These are phyloP conservation scores for Teratosphaeria destructans DNA, from an alignment of 2,329 filamentous ascomycete species.

Conservation along the genomic window DNA sequence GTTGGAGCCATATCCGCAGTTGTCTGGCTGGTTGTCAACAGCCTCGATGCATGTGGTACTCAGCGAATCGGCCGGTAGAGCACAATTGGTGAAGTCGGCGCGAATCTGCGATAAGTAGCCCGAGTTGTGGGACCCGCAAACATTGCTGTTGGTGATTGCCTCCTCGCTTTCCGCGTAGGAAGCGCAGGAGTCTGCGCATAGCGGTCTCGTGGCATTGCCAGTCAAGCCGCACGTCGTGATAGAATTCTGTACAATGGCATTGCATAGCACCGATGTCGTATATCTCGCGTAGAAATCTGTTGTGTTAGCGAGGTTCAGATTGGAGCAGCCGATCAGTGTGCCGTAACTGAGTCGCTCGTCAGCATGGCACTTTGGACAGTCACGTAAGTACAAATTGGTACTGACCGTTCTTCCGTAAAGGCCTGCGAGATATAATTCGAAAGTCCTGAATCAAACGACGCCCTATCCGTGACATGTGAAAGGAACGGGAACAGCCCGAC, in stretches of 20 bases:
- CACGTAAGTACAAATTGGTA: background rate
- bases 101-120: constrained; percentile 67
- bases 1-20: constrained; percentile 75
- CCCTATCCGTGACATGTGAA: constrained; percentile 62
- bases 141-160: constrained; percentile 63
- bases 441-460: constrained; percentile 69
- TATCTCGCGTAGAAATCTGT: constrained; percentile 83
- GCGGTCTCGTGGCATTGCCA: constrained; percentile 53
- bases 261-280: constrained; percentile 85
- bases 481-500: constrained; percentile 68
- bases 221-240: constrained; percentile 57
- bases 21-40: constrained; percentile 66
- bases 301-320: constrained; percentile 67
- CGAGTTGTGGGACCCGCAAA: constrained; percentile 57
- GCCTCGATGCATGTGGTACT: constrained; percentile 65
- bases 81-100: constrained; percentile 85
- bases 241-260: constrained; percentile 86
- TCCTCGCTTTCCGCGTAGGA: constrained; percentile 83
- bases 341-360: constrained; percentile 56
- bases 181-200: constrained; percentile 86
- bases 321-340: constrained; percentile 66
- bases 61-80: constrained; percentile 69
- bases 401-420: constrained; percentile 69
- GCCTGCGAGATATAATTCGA: constrained; percentile 59
- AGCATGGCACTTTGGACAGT: constrained; percentile 11